phyloP scores from a whole-genome alignment of 108 stramenopile species.

The Skeletonema menzelii region DNA sequence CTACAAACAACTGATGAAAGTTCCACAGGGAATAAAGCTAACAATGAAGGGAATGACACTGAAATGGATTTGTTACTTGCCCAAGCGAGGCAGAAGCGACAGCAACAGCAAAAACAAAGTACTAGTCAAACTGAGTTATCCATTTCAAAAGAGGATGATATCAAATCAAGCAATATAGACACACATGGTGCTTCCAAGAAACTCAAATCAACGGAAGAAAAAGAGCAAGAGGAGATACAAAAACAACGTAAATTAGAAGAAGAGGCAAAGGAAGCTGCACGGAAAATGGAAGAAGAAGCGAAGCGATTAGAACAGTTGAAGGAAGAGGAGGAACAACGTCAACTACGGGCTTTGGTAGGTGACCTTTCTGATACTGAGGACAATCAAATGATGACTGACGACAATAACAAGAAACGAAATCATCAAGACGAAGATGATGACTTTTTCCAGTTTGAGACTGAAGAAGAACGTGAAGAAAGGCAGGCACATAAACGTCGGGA shows the following conservation, averaged over 20 bases:
- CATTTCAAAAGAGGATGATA: not conserved
- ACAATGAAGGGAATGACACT: slow-evolving; percentile 16
- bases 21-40: too few relatives aligned
- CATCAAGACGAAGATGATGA: not conserved
- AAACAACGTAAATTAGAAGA: slow-evolving; percentile 12
- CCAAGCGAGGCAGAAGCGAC: slow-evolving; percentile 35
- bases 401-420: not conserved
- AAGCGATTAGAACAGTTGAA: slow-evolving; percentile 18
- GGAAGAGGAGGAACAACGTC: slow-evolving; percentile 42
- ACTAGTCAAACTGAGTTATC: not conserved
- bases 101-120: slow-evolving; percentile 7
- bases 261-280: slow-evolving; percentile 4
- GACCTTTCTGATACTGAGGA: slow-evolving; percentile 12
- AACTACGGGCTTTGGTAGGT: slow-evolving; percentile 37
- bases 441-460: slow-evolving; percentile 42
- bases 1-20: not conserved
- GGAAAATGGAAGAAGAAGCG: slow-evolving; percentile 19
- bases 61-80: slow-evolving; percentile 36
- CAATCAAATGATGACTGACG: not conserved
- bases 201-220: slow-evolving; percentile 3
- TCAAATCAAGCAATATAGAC: not conserved
- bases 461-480: slow-evolving; percentile 55
- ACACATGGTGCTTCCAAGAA: not conserved
- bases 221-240: not conserved
- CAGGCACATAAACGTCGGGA: slow-evolving; percentile 38